Evolutionary conservation across 345 rosid species (phyloP).

Genomic region (Hypericum perforatum): DNA sequence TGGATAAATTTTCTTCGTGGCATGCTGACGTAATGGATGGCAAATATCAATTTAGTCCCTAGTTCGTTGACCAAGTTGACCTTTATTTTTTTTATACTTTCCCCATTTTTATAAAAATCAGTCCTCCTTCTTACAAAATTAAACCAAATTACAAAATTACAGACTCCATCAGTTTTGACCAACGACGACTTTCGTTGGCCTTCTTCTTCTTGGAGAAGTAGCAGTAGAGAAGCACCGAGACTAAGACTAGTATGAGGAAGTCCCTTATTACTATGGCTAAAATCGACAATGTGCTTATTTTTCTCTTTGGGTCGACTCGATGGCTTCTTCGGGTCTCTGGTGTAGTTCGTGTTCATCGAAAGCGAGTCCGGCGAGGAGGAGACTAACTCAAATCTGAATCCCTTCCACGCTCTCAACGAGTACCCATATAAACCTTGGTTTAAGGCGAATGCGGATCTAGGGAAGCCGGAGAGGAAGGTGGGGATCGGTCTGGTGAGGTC

Average conservation of each 20-base stretch:
- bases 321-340: constrained; percentile 10
- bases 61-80: no score
- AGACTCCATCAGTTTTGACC: constrained; percentile 50
- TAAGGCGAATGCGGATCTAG: constrained; percentile 41
- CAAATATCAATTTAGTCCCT: no score
- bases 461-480: constrained; percentile 43
- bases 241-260: constrained; percentile 42
- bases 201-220: constrained; percentile 78
- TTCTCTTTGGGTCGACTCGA: constrained; percentile 10
- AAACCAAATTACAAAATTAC: no score
- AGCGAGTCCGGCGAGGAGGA: constrained; percentile 63
- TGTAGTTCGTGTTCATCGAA: constrained; percentile 19
- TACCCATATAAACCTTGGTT: constrained; percentile 64
- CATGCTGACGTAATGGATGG: no score
- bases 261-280: constrained; percentile 69
- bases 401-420: constrained; percentile 40
- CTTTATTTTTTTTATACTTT: no score
- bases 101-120: no score
- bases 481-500: constrained; percentile 57
- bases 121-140: no score
- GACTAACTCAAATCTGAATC: constrained; percentile 46
- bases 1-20: no score
- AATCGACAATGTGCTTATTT: constrained; percentile 47
- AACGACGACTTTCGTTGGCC: constrained; percentile 12
- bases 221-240: constrained; percentile 71